phyloP scores from a whole-genome alignment of 768 basidiomycete species.

The Asterophora parasitica region DNA sequence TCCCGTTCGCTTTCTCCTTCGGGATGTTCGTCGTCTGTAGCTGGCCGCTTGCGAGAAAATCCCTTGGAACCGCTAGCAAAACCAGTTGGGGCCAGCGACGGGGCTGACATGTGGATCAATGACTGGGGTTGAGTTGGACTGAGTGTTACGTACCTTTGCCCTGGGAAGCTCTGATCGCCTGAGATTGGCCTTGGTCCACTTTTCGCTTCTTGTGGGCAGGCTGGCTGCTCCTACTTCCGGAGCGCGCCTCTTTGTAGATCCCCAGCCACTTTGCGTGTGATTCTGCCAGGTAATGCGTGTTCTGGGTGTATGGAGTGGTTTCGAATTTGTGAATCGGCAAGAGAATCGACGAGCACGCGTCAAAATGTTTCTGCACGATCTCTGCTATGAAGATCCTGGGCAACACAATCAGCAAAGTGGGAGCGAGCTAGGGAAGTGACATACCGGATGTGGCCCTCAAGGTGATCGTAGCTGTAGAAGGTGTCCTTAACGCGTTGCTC shows the following conservation, averaged over 20 bases:
- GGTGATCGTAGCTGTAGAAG: constrained; percentile 36
- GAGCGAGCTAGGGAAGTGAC: background rate
- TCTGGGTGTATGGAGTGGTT: constrained; percentile 36
- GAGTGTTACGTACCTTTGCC: too few relatives aligned
- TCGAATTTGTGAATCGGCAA: constrained; percentile 30
- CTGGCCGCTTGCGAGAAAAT: too few relatives aligned
- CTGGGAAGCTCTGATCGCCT: too few relatives aligned
- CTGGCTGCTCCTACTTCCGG: constrained; percentile 10
- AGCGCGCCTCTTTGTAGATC: constrained; percentile 27
- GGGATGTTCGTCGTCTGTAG: too few relatives aligned
- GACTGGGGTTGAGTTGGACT: too few relatives aligned
- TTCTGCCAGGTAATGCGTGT: constrained; percentile 32
- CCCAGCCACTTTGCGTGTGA: constrained; percentile 31
- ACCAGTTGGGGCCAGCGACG: too few relatives aligned
- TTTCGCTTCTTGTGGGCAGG: constrained; percentile 6
- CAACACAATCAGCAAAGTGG: too few relatives aligned
- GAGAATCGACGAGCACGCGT: constrained; percentile 20
- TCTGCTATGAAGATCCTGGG: constrained; percentile 18
- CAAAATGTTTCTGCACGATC: constrained; percentile 19
- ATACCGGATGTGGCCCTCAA: constrained; percentile 29
- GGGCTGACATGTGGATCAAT: too few relatives aligned
- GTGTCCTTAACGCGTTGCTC: constrained; percentile 26
- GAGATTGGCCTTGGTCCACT: background rate
- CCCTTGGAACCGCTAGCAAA: too few relatives aligned
- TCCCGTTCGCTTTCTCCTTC: too few relatives aligned